phyloP scores from a whole-genome alignment of 2,329 filamentous ascomycete genomes.

The Epichloe coenophiala region DNA sequence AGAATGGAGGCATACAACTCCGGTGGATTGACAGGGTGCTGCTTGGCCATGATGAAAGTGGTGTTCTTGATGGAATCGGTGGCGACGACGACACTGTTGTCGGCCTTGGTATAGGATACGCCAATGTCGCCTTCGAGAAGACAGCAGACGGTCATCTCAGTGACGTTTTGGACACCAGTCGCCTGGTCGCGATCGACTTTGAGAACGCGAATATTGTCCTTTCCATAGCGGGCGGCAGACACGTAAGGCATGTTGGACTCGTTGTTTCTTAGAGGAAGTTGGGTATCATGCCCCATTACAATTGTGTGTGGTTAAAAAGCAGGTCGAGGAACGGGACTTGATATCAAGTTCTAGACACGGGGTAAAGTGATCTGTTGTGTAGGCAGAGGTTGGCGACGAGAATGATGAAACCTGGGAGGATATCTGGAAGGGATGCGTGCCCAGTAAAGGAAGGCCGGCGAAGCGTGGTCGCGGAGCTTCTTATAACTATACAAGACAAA shows the following conservation, averaged over 20 bases:
- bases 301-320: neutral
- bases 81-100: conserved; percentile 90
- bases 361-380: too few relatives aligned
- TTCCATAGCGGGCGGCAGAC: conserved; percentile 63
- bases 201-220: conserved; percentile 97
- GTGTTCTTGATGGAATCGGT: conserved; percentile 99
- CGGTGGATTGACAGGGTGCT: conserved; percentile 80
- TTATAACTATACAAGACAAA: neutral
- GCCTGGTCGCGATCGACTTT: conserved; percentile 75
- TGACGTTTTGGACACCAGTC: conserved; percentile 70
- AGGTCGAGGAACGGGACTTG: too few relatives aligned
- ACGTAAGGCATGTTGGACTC: conserved; percentile 36
- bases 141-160: conserved; percentile 89
- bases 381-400: too few relatives aligned
- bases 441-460: too few relatives aligned
- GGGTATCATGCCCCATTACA: neutral
- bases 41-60: conserved; percentile 87
- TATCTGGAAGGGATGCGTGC: too few relatives aligned
- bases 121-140: conserved; percentile 90
- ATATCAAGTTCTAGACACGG: too few relatives aligned
- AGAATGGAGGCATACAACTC: conserved; percentile 82
- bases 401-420: too few relatives aligned
- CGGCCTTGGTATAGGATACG: conserved; percentile 75
- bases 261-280: conserved; percentile 1
- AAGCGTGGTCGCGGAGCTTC: too few relatives aligned